A percentile compares a stretch with the other conserved stretches of the same genome.
Evolutionary conservation across 139 green algal species (phyloP).

Genomic region (Spirogloea muscicola): DNA sequence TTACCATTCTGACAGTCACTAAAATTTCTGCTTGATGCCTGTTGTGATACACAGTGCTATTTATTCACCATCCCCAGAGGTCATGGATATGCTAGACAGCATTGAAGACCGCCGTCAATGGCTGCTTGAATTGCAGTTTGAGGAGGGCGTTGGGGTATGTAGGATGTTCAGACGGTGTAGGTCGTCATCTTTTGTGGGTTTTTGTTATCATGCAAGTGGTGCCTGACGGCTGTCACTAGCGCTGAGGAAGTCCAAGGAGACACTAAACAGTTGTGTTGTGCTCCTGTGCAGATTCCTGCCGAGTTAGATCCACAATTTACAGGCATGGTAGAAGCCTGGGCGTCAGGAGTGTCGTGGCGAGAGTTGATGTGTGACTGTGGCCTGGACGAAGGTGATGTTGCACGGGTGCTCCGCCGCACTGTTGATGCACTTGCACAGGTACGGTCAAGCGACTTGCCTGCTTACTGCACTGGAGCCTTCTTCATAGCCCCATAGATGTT

Average conservation of each 20-base stretch:
- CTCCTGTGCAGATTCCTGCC: conserved; percentile 28
- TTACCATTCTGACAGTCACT: no score
- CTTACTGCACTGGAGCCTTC: neutral
- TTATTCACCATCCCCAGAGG: no score
- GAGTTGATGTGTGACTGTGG: conserved; percentile 33
- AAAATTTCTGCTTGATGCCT: no score
- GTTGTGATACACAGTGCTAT: no score
- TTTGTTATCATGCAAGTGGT: neutral
- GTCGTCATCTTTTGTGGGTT: neutral
- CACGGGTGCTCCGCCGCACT: conserved; percentile 45
- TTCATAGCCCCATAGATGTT: conserved; percentile 4
- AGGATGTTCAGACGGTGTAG: neutral
- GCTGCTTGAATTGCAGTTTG: neutral
- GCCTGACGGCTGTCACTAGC: neutral
- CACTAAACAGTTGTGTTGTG: neutral
- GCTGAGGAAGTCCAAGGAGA: neutral
- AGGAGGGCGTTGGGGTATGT: neutral
- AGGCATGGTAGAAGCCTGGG: conserved; percentile 48
- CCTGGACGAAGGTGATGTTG: conserved; percentile 48
- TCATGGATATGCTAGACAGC: no score
- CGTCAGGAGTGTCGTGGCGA: conserved; percentile 34
- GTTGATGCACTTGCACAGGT: conserved; percentile 46
- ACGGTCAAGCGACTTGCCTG: neutral
- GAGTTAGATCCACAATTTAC: conserved; percentile 39
- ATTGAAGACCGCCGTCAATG: no score